Conservation (phyloP, 2,329 filamentous ascomycete species). For the Rhynchosporium secalis region DNA sequence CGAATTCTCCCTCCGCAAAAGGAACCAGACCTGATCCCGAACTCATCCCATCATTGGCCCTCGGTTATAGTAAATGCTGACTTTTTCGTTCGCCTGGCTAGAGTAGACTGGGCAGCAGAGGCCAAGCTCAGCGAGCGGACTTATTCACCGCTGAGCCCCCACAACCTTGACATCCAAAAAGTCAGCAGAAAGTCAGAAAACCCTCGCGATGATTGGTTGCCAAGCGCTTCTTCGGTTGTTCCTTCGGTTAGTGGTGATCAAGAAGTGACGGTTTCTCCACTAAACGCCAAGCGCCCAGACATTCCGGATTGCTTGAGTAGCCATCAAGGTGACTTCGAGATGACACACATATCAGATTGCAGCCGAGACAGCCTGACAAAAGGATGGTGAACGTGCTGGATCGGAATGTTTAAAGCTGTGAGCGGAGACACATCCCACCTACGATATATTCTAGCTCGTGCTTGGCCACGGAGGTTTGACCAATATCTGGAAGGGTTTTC, state of each 20-base stretch:
- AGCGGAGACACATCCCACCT: constrained; percentile 1
- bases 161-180: neutral
- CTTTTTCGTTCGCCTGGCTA: neutral
- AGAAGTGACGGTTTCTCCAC: constrained; percentile 8
- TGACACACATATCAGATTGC: neutral
- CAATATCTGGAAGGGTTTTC: constrained; percentile 10
- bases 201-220: neutral
- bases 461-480: constrained; percentile 9
- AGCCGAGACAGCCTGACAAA: neutral
- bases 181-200: neutral
- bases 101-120: neutral
- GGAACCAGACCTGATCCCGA: neutral
- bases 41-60: constrained; percentile 4
- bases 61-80: neutral
- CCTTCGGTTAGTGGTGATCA: neutral
- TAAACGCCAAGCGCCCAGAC: constrained; percentile 18
- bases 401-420: neutral
- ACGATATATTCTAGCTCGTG: constrained; percentile 6
- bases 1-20: neutral
- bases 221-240: neutral
- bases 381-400: neutral
- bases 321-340: constrained; percentile 13
- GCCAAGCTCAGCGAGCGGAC: neutral
- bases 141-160: constrained; percentile 1
- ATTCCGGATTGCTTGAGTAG: constrained; percentile 13